Base-by-base conservation (phyloP, 768 basidiomycete species). In the Leccinum longicurvipes region DNA sequence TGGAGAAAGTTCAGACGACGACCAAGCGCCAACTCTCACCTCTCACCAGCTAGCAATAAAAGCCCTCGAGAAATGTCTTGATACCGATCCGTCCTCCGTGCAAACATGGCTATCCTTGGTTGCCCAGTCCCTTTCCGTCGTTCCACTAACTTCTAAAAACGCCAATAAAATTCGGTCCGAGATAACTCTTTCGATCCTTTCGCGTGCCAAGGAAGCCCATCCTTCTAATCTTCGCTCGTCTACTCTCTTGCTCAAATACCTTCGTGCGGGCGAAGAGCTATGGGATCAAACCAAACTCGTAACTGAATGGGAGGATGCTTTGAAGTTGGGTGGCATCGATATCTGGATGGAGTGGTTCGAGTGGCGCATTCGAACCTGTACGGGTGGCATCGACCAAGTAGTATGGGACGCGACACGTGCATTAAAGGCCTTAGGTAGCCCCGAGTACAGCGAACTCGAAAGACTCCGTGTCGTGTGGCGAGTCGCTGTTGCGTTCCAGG, bases 261-360 rank as follows among this genome's bases (percentile, higher is more conserved):
- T 93, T 46, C 80, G 79, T 52, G 82, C 86, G 2, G 89, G 89
- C 17, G 87, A 89, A 70, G 83, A 88, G 56, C 63, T 87, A 17
- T 91, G 89, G 89, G 67, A 78, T 23, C 76, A 76, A 53, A 74
- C 74, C 42, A 82, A 82, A 68, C 63, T 86, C 17, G 52, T 64
- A 23, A 73, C 74, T 3, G 87, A 91, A 61, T 93, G 91, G 91
- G 85, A 89, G 53, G 75, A 78, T 19, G 83, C 86, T 3, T 67
- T 91, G 59, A 63, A 69, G 50, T 61, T 80, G 4, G 78, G 81
- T 27, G 80, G 77, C 32, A 68, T 78, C 25, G 81, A 84, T 34
- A 75, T 92, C 24, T 87, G 84, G 81, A 79, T 91, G 73, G 86
- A 86, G 60, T 93, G 90, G 89, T 64, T 92, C 3, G 86, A 88